These are phyloP conservation scores for Puccinia novopanici DNA, from an alignment of 1,284 basidiomycete genomes.

Conservation along the genomic window DNA sequence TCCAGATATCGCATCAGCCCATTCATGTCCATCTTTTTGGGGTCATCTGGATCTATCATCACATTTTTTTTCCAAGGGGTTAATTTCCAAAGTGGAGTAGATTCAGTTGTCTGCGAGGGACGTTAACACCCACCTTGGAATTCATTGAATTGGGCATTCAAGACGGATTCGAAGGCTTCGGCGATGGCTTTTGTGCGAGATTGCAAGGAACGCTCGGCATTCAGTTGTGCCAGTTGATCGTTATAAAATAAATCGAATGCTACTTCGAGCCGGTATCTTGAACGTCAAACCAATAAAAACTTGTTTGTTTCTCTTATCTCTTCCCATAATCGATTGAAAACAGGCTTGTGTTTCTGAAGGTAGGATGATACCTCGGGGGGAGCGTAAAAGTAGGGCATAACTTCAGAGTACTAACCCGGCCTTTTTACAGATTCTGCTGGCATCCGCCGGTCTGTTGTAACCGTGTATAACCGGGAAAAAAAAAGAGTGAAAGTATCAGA, in stretches of 20 bases:
- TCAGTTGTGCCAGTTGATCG: conserved; percentile 28
- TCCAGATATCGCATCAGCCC: conserved; percentile 43
- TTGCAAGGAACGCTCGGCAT: conserved; percentile 45
- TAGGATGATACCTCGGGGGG: not conserved
- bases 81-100: too few relatives aligned
- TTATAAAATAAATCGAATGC: conserved; percentile 47
- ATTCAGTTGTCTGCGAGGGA: not conserved
- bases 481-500: too few relatives aligned
- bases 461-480: too few relatives aligned
- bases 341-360: not conserved
- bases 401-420: conserved; percentile 27
- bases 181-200: conserved; percentile 21
- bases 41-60: conserved; percentile 19
- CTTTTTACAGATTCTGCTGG: conserved; percentile 46
- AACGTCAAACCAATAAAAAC: conserved; percentile 2
- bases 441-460: conserved; percentile 38
- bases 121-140: conserved; percentile 31
- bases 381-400: not conserved
- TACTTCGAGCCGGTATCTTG: conserved; percentile 44
- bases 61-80: not conserved
- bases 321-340: not conserved
- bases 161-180: conserved; percentile 14
- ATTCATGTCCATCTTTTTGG: conserved; percentile 42
- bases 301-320: not conserved
- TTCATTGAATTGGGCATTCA: conserved; percentile 44